Base-by-base conservation (phyloP, 2,329 filamentous ascomycete genomes). In the Lizonia empirigonia region DNA sequence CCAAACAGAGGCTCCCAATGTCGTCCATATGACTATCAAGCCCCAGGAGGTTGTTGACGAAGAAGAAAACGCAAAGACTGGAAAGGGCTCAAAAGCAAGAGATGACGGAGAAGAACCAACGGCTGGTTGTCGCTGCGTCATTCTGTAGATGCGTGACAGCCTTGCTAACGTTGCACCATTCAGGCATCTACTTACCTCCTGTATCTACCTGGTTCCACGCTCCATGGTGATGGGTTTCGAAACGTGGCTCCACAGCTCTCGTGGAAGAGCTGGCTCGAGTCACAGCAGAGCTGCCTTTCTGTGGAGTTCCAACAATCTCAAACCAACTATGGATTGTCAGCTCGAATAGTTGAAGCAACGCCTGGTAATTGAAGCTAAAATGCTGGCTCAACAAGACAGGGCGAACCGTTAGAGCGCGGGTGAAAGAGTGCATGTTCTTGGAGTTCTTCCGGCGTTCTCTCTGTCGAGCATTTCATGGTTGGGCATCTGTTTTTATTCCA, bases 11-110 rank as follows among this genome's bases (percentile, higher is more conserved):
- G 78, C 81, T 9, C 84, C 89, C 7, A 96, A 96, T 61, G 89
- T 96, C 22, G 86, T 96, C n/a, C 91, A 96, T 74, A 96, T 96
- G 91, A 93, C 89, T 5, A 86, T 96, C 63, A 89, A 90, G 63
- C 91, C 91, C 2, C 88, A 91, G 68, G 90, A 96, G 68, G 82
- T 88, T 30, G 78, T 93, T 55, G 87, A 95, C 59, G 87, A 95
- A 58, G 91, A 94, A 66, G 85, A 87, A 59, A 88, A 90, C 61
- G 85, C 88, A 49, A 88, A 87, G 68, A 82, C 83, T 26, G 81
- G 82, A 51, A 89, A 87, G 71, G 74, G 77, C 41, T 74, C 76
- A 20, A 64, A 52, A 58, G 64, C 75, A 32, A 77, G 82, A 55
- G 84, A 85, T 36, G 78, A 78, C 22, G 78, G 78, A 27, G 82